A percentile compares a stretch with the other conserved stretches of the same genome.
These are phyloP conservation scores for Teratosphaeria viscida DNA, from an alignment of 2,329 filamentous ascomycete species.

Conservation along the genomic window DNA sequence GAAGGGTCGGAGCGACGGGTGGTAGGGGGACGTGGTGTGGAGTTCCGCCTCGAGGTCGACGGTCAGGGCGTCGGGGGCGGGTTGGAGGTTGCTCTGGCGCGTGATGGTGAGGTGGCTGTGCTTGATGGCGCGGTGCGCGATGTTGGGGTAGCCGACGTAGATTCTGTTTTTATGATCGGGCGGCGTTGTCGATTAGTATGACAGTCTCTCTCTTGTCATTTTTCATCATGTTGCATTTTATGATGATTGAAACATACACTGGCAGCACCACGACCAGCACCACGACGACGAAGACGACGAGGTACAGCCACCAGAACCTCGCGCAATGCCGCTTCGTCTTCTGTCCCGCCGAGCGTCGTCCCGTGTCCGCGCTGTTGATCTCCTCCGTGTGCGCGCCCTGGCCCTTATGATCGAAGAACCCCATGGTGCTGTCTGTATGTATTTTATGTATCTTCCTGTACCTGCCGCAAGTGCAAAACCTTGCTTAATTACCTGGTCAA, in stretches of 20 bases:
- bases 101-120: slow-evolving; percentile 41
- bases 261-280: slow-evolving; percentile 47
- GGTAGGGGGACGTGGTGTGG: slow-evolving; percentile 32
- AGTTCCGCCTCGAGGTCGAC: not conserved
- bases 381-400: not conserved
- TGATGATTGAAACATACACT: slow-evolving; percentile 41
- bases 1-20: slow-evolving; percentile 46
- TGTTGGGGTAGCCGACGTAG: slow-evolving; percentile 49
- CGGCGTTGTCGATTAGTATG: not conserved
- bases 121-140: slow-evolving; percentile 46
- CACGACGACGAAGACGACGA: slow-evolving; percentile 42
- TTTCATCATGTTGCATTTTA: not conserved
- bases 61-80: slow-evolving; percentile 30
- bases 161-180: slow-evolving; percentile 28
- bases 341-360: slow-evolving; percentile 3
- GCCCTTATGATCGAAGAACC: not conserved
- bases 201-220: not conserved
- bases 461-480: not conserved
- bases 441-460: not conserved
- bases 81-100: slow-evolving; percentile 41
- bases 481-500: not conserved
- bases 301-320: slow-evolving; percentile 51
- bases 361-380: not conserved
- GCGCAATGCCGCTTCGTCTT: slow-evolving; percentile 15
- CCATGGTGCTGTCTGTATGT: not conserved